Base-by-base conservation (phyloP, 345 rosid species). In the Raphanus sativus region DNA sequence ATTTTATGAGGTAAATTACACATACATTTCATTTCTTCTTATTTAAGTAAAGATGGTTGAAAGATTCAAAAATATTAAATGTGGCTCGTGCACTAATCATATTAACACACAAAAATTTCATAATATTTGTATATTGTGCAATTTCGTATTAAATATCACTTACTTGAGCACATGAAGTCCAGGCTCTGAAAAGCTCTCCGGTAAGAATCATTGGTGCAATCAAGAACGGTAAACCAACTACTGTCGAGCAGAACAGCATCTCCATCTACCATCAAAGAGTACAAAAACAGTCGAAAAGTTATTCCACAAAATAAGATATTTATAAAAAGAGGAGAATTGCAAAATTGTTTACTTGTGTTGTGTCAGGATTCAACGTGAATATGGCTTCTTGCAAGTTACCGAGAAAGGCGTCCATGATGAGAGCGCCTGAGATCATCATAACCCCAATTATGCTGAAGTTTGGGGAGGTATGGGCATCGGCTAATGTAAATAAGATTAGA, bases 361-460 rank as follows among this genome's bases (percentile, higher is more conserved):
- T 94, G 58, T 85, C 85, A 3, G 95, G 93, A 78, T 89, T 92
- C 91, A 88, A 77, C 59, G 89, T 87, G 81, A 91, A 94, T 69
- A 94, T 94, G 11, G 97, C 98, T 84, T 92, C 97, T 83, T 89
- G 97, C 72, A 94, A 75, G 85, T 94, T 94, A 21, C 95, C 97
- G 17, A 92, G 86, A 67, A 94, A 88, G 8, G 98, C 89, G 71
- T 90, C 98, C 89, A 94, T 87, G 58, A 91, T 36, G 9, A 92
- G 83, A 80, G 96, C 97, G 42, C 92, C 92, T 28, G 80, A 81
- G 52, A 92, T 90, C 97, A 87, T 90, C 75, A 90, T 11, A 66
- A 92, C 85, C 15, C 96, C 97, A 50, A 87, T 77, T 13, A 89
- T 80, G 69, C 92, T 87, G 65, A 92, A 90, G 81, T 92, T 86